Evolutionary conservation across 2,329 filamentous ascomycete genomes (phyloP).

Genomic region (Fonsecaea erecta): DNA sequence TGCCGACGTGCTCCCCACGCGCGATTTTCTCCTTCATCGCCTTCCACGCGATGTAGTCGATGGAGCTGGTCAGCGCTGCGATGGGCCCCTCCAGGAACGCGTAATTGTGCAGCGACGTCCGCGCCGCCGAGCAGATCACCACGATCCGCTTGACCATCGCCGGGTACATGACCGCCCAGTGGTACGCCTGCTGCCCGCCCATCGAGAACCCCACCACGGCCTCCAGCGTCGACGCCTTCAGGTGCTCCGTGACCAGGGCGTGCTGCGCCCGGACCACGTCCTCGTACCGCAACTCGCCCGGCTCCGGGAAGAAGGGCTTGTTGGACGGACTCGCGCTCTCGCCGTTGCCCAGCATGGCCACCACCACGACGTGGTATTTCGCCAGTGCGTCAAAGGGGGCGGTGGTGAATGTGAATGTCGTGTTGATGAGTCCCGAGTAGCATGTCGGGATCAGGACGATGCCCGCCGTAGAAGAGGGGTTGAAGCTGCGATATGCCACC

Average conservation of each 20-base stretch:
- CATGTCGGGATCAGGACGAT: conserved; percentile 60
- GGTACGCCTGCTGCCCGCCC: conserved; percentile 56
- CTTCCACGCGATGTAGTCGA: conserved; percentile 46
- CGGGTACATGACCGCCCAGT: conserved; percentile 54
- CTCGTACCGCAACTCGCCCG: conserved; percentile 45
- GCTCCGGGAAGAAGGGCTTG: conserved; percentile 45
- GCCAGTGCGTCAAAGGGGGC: conserved; percentile 43
- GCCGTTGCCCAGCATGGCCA: conserved; percentile 56
- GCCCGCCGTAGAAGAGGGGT: conserved; percentile 44
- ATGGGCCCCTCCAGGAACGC: conserved; percentile 56
- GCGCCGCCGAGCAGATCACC: conserved; percentile 53
- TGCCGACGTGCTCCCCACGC: conserved; percentile 38
- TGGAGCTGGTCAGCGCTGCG: conserved; percentile 47
- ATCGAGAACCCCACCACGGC: conserved; percentile 56
- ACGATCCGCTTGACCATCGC: conserved; percentile 48
- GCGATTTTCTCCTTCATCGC: conserved; percentile 35
- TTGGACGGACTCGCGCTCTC: conserved; percentile 57
- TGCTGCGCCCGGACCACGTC: conserved; percentile 54
- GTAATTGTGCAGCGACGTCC: conserved; percentile 54
- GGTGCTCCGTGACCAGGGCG: conserved; percentile 45
- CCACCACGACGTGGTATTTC: conserved; percentile 52
- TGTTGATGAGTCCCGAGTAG: conserved; percentile 58
- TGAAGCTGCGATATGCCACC: conserved; percentile 51
- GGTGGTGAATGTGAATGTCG: conserved; percentile 54
- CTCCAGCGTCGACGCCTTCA: conserved; percentile 46